Evolutionary conservation across 2,329 filamentous ascomycete species (phyloP).

Genomic region (Nigrospora oryzae): DNA sequence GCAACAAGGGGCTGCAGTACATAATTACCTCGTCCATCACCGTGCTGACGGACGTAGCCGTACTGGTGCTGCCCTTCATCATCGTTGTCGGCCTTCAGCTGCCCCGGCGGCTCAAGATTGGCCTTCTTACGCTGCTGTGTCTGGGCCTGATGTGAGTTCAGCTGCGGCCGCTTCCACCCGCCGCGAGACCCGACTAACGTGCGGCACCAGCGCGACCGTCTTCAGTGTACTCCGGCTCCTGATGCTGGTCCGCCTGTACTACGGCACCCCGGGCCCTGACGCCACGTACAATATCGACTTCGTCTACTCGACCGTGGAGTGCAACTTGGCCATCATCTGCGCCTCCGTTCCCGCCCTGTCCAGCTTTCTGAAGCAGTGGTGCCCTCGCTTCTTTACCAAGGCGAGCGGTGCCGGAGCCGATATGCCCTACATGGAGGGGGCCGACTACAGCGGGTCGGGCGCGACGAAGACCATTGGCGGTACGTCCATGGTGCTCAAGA

Average conservation of each 20-base stretch:
- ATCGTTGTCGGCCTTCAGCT: constrained; percentile 11
- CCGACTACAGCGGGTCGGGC: too few relatives aligned
- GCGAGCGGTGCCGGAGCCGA: too few relatives aligned
- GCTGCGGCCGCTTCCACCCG: background rate
- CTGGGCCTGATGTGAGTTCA: background rate
- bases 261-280: constrained; percentile 12
- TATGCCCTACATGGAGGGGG: too few relatives aligned
- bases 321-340: constrained; percentile 28
- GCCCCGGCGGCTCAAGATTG: constrained; percentile 7
- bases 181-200: background rate
- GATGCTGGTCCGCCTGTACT: constrained; percentile 12
- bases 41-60: constrained; percentile 12
- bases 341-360: constrained; percentile 25
- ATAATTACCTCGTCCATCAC: constrained; percentile 10
- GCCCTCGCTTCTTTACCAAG: background rate
- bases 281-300: constrained; percentile 20
- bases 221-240: constrained; percentile 18
- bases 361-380: background rate
- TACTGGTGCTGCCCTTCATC: constrained; percentile 10
- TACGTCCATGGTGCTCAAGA: too few relatives aligned
- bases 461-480: too few relatives aligned
- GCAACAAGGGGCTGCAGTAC: constrained; percentile 4
- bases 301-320: constrained; percentile 22
- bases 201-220: constrained; percentile 13
- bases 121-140: constrained; percentile 5